Base-by-base conservation (phyloP, 2,329 filamentous ascomycete genomes). In the Colletotrichum higginsianum region DNA sequence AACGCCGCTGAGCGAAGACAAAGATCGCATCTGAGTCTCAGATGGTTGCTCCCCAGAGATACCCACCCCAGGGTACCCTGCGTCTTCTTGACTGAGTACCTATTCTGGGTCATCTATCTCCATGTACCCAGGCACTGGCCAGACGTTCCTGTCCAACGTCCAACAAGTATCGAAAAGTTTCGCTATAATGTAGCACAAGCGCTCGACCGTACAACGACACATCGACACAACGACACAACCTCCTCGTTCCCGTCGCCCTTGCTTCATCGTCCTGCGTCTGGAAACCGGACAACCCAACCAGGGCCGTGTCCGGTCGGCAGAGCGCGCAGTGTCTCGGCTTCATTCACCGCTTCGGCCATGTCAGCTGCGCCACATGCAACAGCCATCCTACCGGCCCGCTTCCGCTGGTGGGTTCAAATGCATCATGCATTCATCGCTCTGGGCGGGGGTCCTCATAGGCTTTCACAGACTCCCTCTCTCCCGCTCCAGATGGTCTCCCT, bases 351-450 rank as follows among this genome's bases (percentile, higher is more conserved):
- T 72, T 60, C 60, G 38, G 67, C 47, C 61, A 58, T 62, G 66
- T 64, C 65, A 60, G 66, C 69, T 72, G 58, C 69, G 69, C 69
- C 69, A 68, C 69, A 60, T 60, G 46, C 53, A 64, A 68, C 35
- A 26, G 30, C 42, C 44, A 58, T 61, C 52, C 46, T 62, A 64
- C 46, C 64, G 64, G 52, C 68, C 57, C 68, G 65, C 68, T 58
- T 71, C 65, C 46, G 58, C 46, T 62, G 44, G 3, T 7, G 26
- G 56, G 23, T 58, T 60, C 47, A 42, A 46, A 55, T 55, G 68
- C 68, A 55, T 53, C 55, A 55, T 55, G 65, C 68, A 55, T 53
- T 60, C 68, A 47, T 63, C 58, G n/a, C 40, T 38, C 42, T 16
- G 38, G 15, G 47, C 26, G 42, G 55, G 52, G 55, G 52, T 38